Conservation (phyloP, 2,329 filamentous ascomycete species). For the Aaosphaeria arxii region DNA sequence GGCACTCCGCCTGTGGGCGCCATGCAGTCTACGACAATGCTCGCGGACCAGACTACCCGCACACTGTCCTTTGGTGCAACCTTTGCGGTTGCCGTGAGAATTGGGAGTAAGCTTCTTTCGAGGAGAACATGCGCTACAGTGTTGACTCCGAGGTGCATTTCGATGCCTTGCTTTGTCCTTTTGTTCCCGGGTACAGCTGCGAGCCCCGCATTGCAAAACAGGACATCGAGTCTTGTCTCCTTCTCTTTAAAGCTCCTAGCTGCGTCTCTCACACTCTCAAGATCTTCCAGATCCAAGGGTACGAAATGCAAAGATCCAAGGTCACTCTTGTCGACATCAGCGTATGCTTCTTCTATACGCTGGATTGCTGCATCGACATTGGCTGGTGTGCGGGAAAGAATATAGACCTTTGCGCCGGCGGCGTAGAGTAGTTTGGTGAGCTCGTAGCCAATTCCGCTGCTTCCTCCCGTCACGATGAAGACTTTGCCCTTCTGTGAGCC, state of each 20-base stretch:
- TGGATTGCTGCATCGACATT: slow-evolving; percentile 47
- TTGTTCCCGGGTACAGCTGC: slow-evolving; percentile 4
- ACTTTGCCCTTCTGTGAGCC: slow-evolving; percentile 1
- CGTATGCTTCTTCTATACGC: slow-evolving; percentile 38
- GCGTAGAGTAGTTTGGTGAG: slow-evolving; percentile 54
- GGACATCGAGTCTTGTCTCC: slow-evolving; percentile 40
- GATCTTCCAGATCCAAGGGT: slow-evolving; percentile 38
- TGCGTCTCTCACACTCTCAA: slow-evolving; percentile 23
- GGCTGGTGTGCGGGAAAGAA: slow-evolving; percentile 46
- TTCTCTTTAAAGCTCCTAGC: slow-evolving; percentile 24
- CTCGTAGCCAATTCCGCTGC: slow-evolving; percentile 47
- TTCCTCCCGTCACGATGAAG: slow-evolving; percentile 8
- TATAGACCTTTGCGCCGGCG: slow-evolving; percentile 52
- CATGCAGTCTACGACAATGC: slow-evolving; percentile 7
- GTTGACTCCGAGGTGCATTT: slow-evolving; percentile 34
- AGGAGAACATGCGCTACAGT: slow-evolving; percentile 37
- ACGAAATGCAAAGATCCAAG: slow-evolving; percentile 11
- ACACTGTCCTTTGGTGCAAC: slow-evolving; percentile 16
- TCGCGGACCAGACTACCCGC: slow-evolving; percentile 30
- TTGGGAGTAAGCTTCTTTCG: slow-evolving; percentile 28
- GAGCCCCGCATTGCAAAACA: slow-evolving; percentile 31
- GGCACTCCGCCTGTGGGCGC: slow-evolving; percentile 11
- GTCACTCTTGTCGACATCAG: slow-evolving; percentile 11
- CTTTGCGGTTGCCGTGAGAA: slow-evolving; percentile 25
- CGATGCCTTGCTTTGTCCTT: slow-evolving; percentile 12